phyloP scores from a whole-genome alignment of 345 rosid species.

The Pistacia integerrima region DNA sequence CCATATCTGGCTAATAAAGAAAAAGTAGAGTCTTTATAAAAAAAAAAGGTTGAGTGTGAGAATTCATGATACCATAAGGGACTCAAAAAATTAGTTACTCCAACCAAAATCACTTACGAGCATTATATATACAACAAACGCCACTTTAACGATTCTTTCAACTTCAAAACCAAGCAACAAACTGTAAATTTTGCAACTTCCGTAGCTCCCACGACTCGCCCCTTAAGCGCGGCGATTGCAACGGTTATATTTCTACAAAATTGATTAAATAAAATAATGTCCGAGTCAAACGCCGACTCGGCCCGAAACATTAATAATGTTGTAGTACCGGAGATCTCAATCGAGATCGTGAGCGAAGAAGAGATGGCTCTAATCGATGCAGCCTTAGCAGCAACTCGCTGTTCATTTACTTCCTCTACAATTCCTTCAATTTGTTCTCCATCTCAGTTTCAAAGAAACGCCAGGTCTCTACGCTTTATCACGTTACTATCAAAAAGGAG shows the following conservation, averaged over 20 bases:
- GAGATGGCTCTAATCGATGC: constrained; percentile 87
- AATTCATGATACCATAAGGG: too few relatives aligned
- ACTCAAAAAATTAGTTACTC: too few relatives aligned
- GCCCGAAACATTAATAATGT: constrained; percentile 16
- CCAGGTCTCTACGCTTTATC: constrained; percentile 41
- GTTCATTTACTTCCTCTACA: constrained; percentile 31
- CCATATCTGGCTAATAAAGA: too few relatives aligned
- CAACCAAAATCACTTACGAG: too few relatives aligned
- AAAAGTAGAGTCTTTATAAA: too few relatives aligned
- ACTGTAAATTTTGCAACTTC: too few relatives aligned
- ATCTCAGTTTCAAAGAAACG: constrained; percentile 25
- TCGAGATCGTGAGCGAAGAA: constrained; percentile 79
- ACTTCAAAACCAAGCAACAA: too few relatives aligned
- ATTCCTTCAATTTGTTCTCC: constrained; percentile 35
- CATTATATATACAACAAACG: too few relatives aligned
- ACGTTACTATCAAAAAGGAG: constrained; percentile 44
- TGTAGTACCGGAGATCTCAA: constrained; percentile 46
- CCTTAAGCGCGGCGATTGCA: constrained; percentile 25
- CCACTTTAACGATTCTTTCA: background rate
- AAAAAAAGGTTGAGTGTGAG: too few relatives aligned
- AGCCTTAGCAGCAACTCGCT: constrained; percentile 57
- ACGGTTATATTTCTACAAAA: constrained; percentile 20
- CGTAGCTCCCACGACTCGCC: too few relatives aligned
- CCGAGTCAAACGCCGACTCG: constrained; percentile 38
- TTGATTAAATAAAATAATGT: constrained; percentile 30